Base-by-base conservation (phyloP, 306 rosid species). In the Argentina anserina region DNA sequence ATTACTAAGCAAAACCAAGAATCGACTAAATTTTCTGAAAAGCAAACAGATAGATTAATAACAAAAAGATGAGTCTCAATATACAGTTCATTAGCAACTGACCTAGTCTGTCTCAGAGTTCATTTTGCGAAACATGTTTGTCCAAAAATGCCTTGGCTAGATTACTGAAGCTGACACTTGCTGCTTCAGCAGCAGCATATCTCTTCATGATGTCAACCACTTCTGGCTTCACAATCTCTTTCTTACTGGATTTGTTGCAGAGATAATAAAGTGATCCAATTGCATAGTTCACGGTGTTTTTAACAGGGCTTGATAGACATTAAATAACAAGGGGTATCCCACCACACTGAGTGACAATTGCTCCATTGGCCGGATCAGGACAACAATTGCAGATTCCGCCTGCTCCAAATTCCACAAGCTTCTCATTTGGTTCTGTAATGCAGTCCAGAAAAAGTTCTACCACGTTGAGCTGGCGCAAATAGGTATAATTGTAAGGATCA, bases 331-430 rank as follows among this genome's bases (percentile, higher is more conserved):
- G 89, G 63, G 97, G 94, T 71, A 89, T 84, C 33, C 94, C 97
- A 43, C 82, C 91, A 77, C 81, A 75, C 70, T 74, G 79, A 39
- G 83, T 63, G 66, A 91, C 65, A 76, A 85, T 72, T 58, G 88
- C 84, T 42, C 89, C 91, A 81, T 93, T 91, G 14, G 74, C 83
- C 0, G 87, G 89, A 82, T 87, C 94, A 73, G 29, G 92, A 49
- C 92, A 90, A 25, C 89, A 82, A 84, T 93, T 93, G 88, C 97
- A 93, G 65, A 93, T 83, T 58, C 98, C 98, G 66, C 96, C 97
- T 46, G 85, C 49, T 39, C 97, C 93, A 15, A 90, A 91, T 78
- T 90, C 98, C 68, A 93, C 90, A 80, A 93, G 94, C 81, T 85
- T 93, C 82, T 93, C 98, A 71, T 86, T 90, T 52, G 96, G 90